Evolutionary conservation across 108 stramenopile genomes (phyloP).

Genomic region (Cyclotella baltica): DNA sequence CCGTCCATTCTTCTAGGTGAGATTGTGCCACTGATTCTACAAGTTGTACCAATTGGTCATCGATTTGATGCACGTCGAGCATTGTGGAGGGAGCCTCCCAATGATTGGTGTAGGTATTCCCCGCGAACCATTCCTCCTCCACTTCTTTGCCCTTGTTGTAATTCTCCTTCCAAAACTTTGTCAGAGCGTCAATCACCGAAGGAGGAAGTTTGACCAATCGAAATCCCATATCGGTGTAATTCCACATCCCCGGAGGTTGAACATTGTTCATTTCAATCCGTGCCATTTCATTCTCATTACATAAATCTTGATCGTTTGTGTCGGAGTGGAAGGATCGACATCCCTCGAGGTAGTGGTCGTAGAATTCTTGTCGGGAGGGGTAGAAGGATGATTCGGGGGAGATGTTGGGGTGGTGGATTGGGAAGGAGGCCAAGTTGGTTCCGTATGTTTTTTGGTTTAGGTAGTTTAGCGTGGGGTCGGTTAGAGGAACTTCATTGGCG

Average conservation of each 20-base stretch:
- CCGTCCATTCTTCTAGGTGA: conserved; percentile 64
- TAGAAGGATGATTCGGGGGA: conserved; percentile 56
- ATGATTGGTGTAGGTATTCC: conserved; percentile 68
- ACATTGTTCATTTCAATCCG: conserved; percentile 55
- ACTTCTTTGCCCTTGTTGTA: conserved; percentile 35
- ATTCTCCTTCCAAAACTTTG: conserved; percentile 73
- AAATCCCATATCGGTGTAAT: conserved; percentile 77
- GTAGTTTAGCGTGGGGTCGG: conserved; percentile 11
- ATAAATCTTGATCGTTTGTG: conserved; percentile 5
- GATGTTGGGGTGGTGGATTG: conserved; percentile 52
- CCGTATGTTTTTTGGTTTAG: conserved; percentile 46
- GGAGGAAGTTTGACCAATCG: conserved; percentile 63
- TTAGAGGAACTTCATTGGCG: conserved; percentile 11
- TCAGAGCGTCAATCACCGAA: conserved; percentile 52
- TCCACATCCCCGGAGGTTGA: conserved; percentile 49
- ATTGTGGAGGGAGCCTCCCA: conserved; percentile 48
- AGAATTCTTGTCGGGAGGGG: conserved; percentile 48
- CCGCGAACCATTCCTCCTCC: conserved; percentile 59
- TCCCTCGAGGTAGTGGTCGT: conserved; percentile 56
- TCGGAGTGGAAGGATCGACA: conserved; percentile 41
- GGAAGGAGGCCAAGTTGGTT: conserved; percentile 66
- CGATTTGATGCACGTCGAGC: conserved; percentile 34
- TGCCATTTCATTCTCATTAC: conserved; percentile 52
- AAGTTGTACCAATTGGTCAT: conserved; percentile 7
- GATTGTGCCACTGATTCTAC: conserved; percentile 29